A percentile compares a stretch with the other conserved stretches of the same genome.
These are phyloP conservation scores for Hortiboletus flavorubellus DNA, from an alignment of 768 basidiomycete genomes.

Conservation along the genomic window DNA sequence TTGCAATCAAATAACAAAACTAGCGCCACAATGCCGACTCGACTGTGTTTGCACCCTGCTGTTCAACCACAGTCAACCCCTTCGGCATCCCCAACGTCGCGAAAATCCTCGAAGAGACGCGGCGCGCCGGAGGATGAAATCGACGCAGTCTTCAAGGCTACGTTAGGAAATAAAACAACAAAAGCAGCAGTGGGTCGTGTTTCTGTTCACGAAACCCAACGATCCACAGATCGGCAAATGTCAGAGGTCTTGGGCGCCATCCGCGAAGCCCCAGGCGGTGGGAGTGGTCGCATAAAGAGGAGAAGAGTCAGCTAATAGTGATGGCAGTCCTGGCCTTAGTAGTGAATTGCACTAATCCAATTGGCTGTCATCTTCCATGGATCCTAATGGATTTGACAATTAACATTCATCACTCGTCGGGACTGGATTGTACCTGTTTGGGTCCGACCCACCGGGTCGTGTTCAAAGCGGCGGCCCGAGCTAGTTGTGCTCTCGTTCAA, in stretches of 20 bases:
- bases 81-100: background rate
- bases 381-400: background rate
- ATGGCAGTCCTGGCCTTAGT: background rate
- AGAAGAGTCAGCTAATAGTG: conserved; percentile 14
- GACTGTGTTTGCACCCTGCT: conserved; percentile 15
- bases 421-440: background rate
- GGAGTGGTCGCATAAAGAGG: conserved; percentile 37
- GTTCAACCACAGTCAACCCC: background rate
- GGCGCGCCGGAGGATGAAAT: conserved; percentile 59
- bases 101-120: conserved; percentile 47
- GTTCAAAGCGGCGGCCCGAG: background rate
- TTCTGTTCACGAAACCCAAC: conserved; percentile 11
- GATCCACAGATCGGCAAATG: conserved; percentile 37
- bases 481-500: too few species aligned
- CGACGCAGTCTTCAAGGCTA: conserved; percentile 62
- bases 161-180: conserved; percentile 57
- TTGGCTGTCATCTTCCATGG: background rate
- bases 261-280: conserved; percentile 49
- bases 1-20: conserved; percentile 49
- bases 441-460: too few species aligned
- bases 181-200: conserved; percentile 42
- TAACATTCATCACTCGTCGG: background rate
- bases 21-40: conserved; percentile 9
- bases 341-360: background rate
- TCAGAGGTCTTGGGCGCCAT: conserved; percentile 58